These are phyloP conservation scores for apple (Malus domestica) DNA, from an alignment of 306 rosid genomes.

Conservation along the genomic window DNA sequence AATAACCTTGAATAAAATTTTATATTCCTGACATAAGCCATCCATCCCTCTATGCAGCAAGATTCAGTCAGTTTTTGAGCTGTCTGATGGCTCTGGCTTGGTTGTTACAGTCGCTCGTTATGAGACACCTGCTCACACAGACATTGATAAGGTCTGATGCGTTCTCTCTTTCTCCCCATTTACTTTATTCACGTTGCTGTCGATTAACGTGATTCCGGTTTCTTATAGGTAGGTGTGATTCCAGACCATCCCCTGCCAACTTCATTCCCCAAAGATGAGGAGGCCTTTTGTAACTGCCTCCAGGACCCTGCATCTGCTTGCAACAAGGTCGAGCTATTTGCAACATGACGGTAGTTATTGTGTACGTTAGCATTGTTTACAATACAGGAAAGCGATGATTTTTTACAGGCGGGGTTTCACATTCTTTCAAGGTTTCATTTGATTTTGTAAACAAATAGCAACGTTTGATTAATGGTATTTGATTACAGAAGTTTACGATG, in stretches of 20 bases:
- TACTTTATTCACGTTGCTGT: neutral
- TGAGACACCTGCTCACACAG: constrained; percentile 85
- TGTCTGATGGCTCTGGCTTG: constrained; percentile 93
- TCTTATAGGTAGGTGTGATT: constrained; percentile 70
- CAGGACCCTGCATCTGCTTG: constrained; percentile 82
- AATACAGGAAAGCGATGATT: neutral
- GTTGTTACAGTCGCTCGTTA: constrained; percentile 94
- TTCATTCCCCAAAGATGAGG: constrained; percentile 81
- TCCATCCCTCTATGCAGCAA: constrained; percentile 47
- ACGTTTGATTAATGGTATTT: neutral
- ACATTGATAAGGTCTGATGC: constrained; percentile 69
- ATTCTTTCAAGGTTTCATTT: neutral
- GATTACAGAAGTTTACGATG: neutral
- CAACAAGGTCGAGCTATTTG: constrained; percentile 61
- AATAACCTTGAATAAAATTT: neutral
- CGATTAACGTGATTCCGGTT: neutral
- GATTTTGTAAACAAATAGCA: neutral
- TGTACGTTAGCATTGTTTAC: constrained; percentile 4
- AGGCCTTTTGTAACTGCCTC: constrained; percentile 74
- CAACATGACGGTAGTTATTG: constrained; percentile 33
- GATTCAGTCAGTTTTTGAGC: constrained; percentile 90
- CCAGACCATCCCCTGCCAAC: constrained; percentile 88
- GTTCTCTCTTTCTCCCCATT: neutral
- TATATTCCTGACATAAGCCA: constrained; percentile 19
- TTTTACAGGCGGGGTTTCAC: constrained; percentile 1